Evolutionary conservation across 2,329 filamentous ascomycete genomes (phyloP).

Genomic region (Botrytis fragariae): DNA sequence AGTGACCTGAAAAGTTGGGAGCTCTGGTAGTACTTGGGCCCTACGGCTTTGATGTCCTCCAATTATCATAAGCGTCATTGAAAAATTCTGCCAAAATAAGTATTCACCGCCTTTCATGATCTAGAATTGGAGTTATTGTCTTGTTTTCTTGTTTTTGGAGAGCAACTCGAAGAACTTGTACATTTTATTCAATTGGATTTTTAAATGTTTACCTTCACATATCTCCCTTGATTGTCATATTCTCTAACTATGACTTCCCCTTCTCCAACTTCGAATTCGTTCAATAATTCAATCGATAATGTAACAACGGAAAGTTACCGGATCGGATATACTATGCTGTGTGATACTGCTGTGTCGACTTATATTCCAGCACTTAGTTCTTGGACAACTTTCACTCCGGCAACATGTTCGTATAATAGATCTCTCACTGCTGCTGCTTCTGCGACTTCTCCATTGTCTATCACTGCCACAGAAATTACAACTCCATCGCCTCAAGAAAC

Average conservation of each 20-base stretch:
- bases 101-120: neutral
- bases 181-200: neutral
- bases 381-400: constrained; percentile 16
- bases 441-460: neutral
- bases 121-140: neutral
- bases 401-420: constrained; percentile 13
- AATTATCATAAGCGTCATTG: neutral
- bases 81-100: neutral
- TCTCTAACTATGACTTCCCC: neutral
- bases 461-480: neutral
- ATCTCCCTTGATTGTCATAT: neutral
- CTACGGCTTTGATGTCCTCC: neutral
- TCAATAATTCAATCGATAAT: neutral
- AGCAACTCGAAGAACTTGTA: neutral
- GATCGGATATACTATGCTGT: constrained; percentile 15
- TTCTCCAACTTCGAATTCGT: neutral
- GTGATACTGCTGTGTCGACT: constrained; percentile 8
- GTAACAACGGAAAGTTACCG: neutral
- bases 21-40: neutral
- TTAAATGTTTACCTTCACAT: neutral
- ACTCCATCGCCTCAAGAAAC: neutral
- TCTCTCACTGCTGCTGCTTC: neutral
- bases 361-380: constrained; percentile 10
- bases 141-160: constrained; percentile 6
- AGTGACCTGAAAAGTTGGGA: neutral